Evolutionary conservation across 1,139 yeast species (phyloP), one percentile per base, ranked within the genome.

Genomic region (Blastobotrys capitulatus): DNA sequence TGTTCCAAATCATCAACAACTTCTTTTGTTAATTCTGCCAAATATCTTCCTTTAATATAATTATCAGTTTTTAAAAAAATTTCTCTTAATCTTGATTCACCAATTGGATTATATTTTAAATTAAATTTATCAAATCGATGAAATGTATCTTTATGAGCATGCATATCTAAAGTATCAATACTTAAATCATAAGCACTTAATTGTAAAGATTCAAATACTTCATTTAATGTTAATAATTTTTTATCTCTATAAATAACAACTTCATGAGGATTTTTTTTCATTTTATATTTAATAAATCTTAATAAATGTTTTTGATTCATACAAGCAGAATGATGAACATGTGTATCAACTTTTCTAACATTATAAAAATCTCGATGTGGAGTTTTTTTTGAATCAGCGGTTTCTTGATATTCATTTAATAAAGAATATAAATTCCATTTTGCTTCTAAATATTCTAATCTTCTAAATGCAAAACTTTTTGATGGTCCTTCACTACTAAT

Each of bases 321-420:
- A 67, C 97, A 90, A 8, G 99, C 99, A 13, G 96, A 86, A 67
- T 94, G 98, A 67, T 94, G 99, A 62, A 94, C 96, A 74, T 94
- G 99, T 13, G 98, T 94, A 64, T 94, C 99, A 41, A 94, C 99
- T 66, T 94, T 94, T 73, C 98, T 82, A 45, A 94, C 98, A 63
- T 94, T 94, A 71, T 94, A 94, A 63, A 94, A 94, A 69, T 94
- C 99, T 66, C 98, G 81, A 67, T 92, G 99, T 2, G 97, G 97
- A 55, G 87, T 83, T 52, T 78, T 60, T 59, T 83, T 85, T 56
- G 95, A 83, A 56, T 86, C 94, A 22, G 92, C 82, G 16, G 83
- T 85, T 66, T 94, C 99, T 63, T 88, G 95, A 65, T 87, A 90
- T 63, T 92, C 97, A 64, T 92, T 90, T 57, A 90, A 73, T 56